phyloP scores from a whole-genome alignment of 306 rosid species.

The Casuarina equisetifolia region DNA sequence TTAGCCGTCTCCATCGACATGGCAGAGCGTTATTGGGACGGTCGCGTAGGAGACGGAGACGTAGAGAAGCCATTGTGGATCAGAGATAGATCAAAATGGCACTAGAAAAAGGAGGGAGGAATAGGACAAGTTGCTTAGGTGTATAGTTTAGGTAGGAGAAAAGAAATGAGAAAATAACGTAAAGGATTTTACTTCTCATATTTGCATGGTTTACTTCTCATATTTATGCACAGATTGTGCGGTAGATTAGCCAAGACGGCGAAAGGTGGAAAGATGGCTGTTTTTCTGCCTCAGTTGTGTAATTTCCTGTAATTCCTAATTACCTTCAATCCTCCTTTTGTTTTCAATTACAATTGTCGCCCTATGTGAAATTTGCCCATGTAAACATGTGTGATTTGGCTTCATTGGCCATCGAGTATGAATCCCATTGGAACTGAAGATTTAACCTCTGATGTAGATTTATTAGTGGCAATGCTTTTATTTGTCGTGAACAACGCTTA shows the following conservation, averaged over 20 bases:
- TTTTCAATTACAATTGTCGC: conserved; percentile 31
- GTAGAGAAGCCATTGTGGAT: conserved; percentile 51
- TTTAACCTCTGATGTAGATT: background rate
- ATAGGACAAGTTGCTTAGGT: conserved; percentile 47
- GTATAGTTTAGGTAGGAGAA: conserved; percentile 41
- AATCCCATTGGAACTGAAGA: background rate
- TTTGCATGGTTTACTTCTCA: conserved; percentile 40
- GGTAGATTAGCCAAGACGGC: conserved; percentile 17
- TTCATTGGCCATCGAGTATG: conserved; percentile 20
- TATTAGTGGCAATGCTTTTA: background rate
- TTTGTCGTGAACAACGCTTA: background rate
- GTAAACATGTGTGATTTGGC: conserved; percentile 40
- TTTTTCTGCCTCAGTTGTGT: conserved; percentile 32
- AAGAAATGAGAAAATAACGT: conserved; percentile 37
- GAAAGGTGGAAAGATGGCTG: conserved; percentile 45
- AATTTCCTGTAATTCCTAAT: conserved; percentile 40
- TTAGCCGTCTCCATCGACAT: conserved; percentile 67
- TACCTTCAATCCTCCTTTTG: conserved; percentile 41
- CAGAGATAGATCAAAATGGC: conserved; percentile 29
- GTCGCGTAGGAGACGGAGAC: conserved; percentile 79
- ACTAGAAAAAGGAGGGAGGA: conserved; percentile 55
- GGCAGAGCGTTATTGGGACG: conserved; percentile 68
- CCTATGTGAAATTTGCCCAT: conserved; percentile 31
- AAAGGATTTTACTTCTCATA: conserved; percentile 48
- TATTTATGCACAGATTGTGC: conserved; percentile 20